Conservation (phyloP, 495 filamentous ascomycete species). For the Hypomontagnella monticulosa region DNA sequence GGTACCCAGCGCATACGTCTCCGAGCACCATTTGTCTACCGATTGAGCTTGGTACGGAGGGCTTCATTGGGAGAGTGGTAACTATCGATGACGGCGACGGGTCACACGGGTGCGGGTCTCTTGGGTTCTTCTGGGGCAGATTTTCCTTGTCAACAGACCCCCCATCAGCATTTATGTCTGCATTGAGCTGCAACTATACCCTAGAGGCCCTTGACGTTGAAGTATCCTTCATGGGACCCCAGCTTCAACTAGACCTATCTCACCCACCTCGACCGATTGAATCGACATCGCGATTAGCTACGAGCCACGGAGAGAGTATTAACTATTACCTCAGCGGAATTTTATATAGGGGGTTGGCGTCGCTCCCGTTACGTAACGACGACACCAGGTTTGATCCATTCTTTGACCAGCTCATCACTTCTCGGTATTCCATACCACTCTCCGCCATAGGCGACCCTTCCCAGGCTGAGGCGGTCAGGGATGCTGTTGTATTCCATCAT, state of each 20-base stretch:
- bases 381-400: constrained; percentile 20
- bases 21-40: no score
- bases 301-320: not conserved
- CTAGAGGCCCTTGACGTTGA: constrained; percentile 31
- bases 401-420: constrained; percentile 33
- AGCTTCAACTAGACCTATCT: constrained; percentile 27
- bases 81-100: no score
- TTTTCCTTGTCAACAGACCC: no score
- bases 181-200: constrained; percentile 37
- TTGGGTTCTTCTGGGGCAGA: no score
- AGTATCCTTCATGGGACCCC: constrained; percentile 26
- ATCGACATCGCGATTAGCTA: not conserved
- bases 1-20: no score
- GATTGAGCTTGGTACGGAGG: no score
- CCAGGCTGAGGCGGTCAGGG: not conserved
- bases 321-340: not conserved
- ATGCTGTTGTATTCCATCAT: constrained; percentile 39
- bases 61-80: no score
- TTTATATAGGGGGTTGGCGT: not conserved
- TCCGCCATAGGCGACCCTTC: constrained; percentile 23
- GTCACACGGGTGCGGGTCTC: no score
- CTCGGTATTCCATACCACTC: constrained; percentile 30
- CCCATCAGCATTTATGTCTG: constrained; percentile 12
- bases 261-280: constrained; percentile 28
- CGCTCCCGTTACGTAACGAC: not conserved